Conservation (phyloP, 2,329 filamentous ascomycete species). For the Colletotrichum sp. region DNA sequence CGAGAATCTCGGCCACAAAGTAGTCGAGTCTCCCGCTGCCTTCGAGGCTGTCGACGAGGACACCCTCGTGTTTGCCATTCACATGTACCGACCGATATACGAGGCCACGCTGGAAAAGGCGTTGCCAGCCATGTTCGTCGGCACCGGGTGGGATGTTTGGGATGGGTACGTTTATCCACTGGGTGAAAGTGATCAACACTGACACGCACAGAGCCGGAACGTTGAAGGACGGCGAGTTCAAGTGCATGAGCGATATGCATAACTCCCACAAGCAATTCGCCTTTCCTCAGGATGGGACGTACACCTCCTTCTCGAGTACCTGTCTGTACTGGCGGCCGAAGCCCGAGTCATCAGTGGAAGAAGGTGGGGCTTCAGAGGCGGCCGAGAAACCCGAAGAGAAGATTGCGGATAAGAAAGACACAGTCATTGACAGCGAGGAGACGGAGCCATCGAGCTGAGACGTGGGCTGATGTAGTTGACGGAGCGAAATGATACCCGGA, state of each 20-base stretch:
- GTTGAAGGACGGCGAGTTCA: conserved; percentile 28
- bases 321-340: conserved; percentile 41
- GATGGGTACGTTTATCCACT: conserved; percentile 43
- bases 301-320: conserved; percentile 45
- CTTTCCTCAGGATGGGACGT: conserved; percentile 43
- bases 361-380: neutral
- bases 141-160: conserved; percentile 58
- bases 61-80: conserved; percentile 67
- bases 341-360: neutral
- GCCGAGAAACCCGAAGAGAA: neutral
- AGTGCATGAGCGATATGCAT: conserved; percentile 37
- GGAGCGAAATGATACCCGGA: neutral
- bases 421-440: neutral
- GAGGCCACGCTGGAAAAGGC: conserved; percentile 49
- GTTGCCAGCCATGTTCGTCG: conserved; percentile 62
- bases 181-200: neutral
- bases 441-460: neutral
- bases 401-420: neutral
- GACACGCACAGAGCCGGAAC: neutral
- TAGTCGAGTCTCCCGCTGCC: conserved; percentile 56
- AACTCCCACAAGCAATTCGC: conserved; percentile 30
- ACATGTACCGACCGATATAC: conserved; percentile 62
- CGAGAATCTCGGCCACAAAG: conserved; percentile 55
- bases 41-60: conserved; percentile 52
- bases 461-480: neutral